A percentile compares a stretch with the other conserved stretches of the same genome.
These are phyloP conservation scores for Phytophthora kernoviae DNA, from an alignment of 352 stramenopile species.

Conservation along the genomic window DNA sequence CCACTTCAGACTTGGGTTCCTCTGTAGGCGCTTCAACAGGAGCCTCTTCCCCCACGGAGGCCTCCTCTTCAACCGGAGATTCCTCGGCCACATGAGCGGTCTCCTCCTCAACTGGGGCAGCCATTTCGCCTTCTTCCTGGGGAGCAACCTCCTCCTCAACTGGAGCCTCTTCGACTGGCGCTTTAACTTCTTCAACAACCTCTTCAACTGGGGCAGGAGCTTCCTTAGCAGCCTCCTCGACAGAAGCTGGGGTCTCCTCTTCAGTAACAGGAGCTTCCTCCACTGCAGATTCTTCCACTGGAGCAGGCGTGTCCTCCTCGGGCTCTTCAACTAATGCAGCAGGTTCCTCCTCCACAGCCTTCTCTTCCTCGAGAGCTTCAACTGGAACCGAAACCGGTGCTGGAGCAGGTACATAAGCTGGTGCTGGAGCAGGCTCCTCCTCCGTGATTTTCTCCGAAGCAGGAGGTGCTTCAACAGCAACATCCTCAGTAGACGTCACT, in stretches of 20 bases:
- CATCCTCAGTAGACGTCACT: background rate
- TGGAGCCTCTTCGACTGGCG: conserved; percentile 1
- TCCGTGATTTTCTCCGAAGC: conserved; percentile 5
- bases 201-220: conserved; percentile 25
- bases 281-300: conserved; percentile 6
- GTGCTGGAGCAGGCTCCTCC: conserved; percentile 10
- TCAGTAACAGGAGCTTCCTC: conserved; percentile 1
- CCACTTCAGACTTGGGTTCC: conserved; percentile 13
- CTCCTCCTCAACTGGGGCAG: conserved; percentile 1
- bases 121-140: background rate
- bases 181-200: conserved; percentile 2
- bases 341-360: conserved; percentile 11
- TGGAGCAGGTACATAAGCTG: conserved; percentile 8
- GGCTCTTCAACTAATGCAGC: conserved; percentile 9
- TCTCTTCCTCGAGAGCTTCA: conserved; percentile 14
- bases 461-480: conserved; percentile 6
- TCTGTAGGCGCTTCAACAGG: conserved; percentile 2
- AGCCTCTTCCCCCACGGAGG: conserved; percentile 4
- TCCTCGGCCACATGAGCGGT: conserved; percentile 2
- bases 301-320: conserved; percentile 8
- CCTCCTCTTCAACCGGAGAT: conserved; percentile 1
- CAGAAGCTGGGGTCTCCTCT: conserved; percentile 16
- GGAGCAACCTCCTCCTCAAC: background rate
- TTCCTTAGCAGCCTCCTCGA: conserved; percentile 25
- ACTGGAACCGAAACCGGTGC: conserved; percentile 13